These are phyloP conservation scores for Baorangia bicolor DNA, from an alignment of 768 basidiomycete genomes.

Conservation along the genomic window DNA sequence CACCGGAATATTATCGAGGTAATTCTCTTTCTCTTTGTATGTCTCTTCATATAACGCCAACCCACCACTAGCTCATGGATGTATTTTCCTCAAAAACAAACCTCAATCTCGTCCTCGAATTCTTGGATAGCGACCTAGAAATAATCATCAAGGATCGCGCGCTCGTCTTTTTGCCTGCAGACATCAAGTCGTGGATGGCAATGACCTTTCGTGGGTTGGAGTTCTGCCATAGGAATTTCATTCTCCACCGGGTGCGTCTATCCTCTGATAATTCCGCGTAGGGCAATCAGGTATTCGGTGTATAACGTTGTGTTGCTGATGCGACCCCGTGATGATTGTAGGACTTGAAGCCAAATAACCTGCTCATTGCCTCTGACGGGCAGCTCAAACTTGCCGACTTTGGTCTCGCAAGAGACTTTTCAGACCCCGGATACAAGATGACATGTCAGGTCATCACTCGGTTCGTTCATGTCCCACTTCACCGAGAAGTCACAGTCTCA, in stretches of 20 bases:
- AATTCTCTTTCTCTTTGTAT: constrained; percentile 9
- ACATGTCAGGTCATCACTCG: constrained; percentile 97
- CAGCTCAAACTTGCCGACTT: constrained; percentile 98
- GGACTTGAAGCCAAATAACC: constrained; percentile 99
- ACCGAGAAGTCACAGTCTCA: background rate
- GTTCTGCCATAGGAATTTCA: constrained; percentile 93
- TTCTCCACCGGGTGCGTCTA: constrained; percentile 83
- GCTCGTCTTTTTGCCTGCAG: constrained; percentile 89
- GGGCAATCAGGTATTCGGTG: constrained; percentile 7
- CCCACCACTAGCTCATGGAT: constrained; percentile 73
- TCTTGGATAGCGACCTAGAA: constrained; percentile 94
- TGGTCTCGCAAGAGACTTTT: constrained; percentile 94
- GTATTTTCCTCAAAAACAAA: constrained; percentile 97
- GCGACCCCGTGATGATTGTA: constrained; percentile 30
- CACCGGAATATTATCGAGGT: constrained; percentile 97
- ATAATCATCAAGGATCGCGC: constrained; percentile 93
- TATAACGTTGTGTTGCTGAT: constrained; percentile 9
- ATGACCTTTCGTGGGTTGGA: constrained; percentile 99
- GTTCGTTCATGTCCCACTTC: constrained; percentile 43
- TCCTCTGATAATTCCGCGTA: constrained; percentile 9
- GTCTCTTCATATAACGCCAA: background rate
- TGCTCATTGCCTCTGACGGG: constrained; percentile 88
- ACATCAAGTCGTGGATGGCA: constrained; percentile 98
- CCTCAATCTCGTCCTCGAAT: constrained; percentile 95
- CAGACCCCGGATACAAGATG: constrained; percentile 95